A percentile compares a stretch with the other conserved stretches of the same genome.
Conservation (phyloP, 2,329 filamentous ascomycete genomes). For the Nemania diffusa region DNA sequence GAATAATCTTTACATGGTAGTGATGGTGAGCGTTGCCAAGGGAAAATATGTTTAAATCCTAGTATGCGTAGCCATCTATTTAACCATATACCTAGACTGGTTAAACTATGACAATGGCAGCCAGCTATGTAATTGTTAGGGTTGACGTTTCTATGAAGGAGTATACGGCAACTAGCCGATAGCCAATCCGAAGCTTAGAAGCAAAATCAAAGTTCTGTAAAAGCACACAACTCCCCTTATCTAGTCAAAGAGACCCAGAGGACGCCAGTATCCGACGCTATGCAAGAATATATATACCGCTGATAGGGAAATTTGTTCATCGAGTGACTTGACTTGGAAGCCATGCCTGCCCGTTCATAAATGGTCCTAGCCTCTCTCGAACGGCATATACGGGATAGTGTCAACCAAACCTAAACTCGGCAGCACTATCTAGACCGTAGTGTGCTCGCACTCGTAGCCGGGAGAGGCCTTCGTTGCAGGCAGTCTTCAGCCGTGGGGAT, state of each 20-base stretch:
- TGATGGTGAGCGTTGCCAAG: neutral
- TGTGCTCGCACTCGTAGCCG: neutral
- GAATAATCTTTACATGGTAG: too few species aligned
- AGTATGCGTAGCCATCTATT: neutral
- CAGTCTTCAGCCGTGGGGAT: too few species aligned
- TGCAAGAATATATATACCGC: slow-evolving; percentile 45
- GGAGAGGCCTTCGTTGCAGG: neutral
- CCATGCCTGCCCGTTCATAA: slow-evolving; percentile 1
- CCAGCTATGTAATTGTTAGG: neutral
- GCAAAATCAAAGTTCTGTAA: slow-evolving; percentile 22
- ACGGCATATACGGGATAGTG: neutral
- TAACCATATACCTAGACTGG: neutral
- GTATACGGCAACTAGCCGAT: slow-evolving; percentile 8
- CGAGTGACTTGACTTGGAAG: neutral
- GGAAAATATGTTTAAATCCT: neutral
- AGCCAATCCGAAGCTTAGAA: slow-evolving; percentile 18
- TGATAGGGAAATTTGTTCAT: slow-evolving; percentile 1
- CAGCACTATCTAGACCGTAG: neutral
- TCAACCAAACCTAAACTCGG: neutral
- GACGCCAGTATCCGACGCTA: slow-evolving; percentile 49
- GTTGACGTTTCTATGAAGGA: slow-evolving; percentile 2
- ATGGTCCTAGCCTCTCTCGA: neutral
- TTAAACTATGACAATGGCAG: neutral
- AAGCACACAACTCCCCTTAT: slow-evolving; percentile 29
- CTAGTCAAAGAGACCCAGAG: slow-evolving; percentile 38